Evolutionary conservation across 2,329 filamentous ascomycete species (phyloP).

Genomic region (Ciborinia camelliae): DNA sequence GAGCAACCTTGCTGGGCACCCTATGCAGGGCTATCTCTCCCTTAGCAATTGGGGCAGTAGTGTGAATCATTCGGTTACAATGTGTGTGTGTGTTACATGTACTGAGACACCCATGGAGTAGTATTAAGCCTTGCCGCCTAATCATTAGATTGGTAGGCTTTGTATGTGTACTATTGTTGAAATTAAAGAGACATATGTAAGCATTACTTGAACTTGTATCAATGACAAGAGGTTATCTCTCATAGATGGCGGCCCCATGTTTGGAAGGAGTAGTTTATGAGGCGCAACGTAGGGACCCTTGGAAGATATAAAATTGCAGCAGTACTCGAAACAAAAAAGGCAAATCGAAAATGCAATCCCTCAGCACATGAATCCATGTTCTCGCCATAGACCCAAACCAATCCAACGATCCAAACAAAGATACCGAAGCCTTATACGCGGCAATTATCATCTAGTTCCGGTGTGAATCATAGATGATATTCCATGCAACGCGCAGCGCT

Average conservation of each 20-base stretch:
- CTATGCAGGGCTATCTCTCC: neutral
- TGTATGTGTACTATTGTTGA: neutral
- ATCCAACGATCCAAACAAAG: neutral
- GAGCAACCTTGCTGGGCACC: neutral
- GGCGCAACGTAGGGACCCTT: neutral
- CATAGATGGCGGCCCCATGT: neutral
- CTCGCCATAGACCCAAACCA: neutral
- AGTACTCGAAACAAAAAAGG: neutral
- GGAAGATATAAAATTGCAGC: neutral
- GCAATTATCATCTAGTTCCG: neutral
- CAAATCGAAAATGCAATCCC: neutral
- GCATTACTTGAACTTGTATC: neutral
- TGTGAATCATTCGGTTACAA: neutral
- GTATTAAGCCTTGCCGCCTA: neutral
- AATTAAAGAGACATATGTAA: neutral
- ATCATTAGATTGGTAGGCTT: neutral
- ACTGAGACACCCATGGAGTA: neutral
- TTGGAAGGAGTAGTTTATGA: neutral
- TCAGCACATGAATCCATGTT: neutral
- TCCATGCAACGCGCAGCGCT: conserved; percentile 3
- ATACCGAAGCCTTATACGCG: neutral
- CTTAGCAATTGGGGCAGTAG: neutral
- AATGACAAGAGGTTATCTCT: neutral
- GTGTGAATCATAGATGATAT: neutral
- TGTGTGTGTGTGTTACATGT: neutral